Base-by-base conservation (phyloP, 1,284 basidiomycete genomes). In the Phylloporus sp. region DNA sequence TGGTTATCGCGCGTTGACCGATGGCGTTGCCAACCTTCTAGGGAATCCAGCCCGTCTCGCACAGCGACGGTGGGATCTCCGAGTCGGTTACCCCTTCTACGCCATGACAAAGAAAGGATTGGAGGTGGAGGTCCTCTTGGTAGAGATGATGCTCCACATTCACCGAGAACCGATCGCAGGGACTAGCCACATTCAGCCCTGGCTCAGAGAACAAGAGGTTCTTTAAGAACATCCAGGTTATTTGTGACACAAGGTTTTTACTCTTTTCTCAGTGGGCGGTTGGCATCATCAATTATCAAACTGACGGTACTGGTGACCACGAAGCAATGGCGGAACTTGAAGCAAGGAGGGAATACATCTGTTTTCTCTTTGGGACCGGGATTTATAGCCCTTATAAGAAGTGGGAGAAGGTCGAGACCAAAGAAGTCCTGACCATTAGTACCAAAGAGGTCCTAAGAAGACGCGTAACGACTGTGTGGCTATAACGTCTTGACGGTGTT, bases 231-330 rank as follows among this genome's bases (percentile, higher is more conserved):
- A 31, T 67, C 24, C 46, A 61, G 31, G 66, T 58, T 26, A 4
- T 49, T 29, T 72, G 69, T 28, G 64, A 70, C 22, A 61, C 58
- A 2, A 53, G 60, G 46, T 72, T 64, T 32, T 39, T 71, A 12
- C 69, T 57, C 37, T 69, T 67, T 49, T 72, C 70, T 5, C 70
- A 34, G 20, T 72, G 70, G 69, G 70, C 70, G 15, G 61, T 72
- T 13, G 69, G 70, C 3, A 62, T 70, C 52, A 69, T 72, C 32
- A 72, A 72, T 39, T 71, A 72, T 47, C 63, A 61, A 52, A 69
- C 70, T 1, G 69, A 70, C 40, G 68, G 66, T 3, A 60, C 56
- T 6, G 70, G 52, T 5, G 57, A 70, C 22, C 62, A 54, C 8
- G 65, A 52, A 22, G 65, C 68, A 1, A 39, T 49, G 18, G 66